Evolutionary conservation across 352 stramenopile genomes (phyloP), one percentile per base, ranked within the genome.

Genomic region (Globisporangium ultimum): DNA sequence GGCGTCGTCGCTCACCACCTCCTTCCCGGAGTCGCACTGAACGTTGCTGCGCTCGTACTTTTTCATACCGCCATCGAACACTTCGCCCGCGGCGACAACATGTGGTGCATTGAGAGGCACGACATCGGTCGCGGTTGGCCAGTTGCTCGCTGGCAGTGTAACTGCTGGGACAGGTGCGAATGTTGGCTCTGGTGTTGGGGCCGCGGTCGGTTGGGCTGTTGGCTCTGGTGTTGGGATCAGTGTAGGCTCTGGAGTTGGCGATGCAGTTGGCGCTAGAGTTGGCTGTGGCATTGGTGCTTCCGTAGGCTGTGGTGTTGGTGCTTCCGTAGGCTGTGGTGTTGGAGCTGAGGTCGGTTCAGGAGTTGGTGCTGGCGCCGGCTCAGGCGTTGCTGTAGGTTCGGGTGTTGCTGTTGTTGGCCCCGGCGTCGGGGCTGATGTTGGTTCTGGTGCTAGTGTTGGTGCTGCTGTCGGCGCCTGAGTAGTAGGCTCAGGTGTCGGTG

Each of bases 51-150:
- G 77, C 46, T 85, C 75, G 60, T 66, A 89, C 7, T 63, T 76
- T 49, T 87, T 84, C 71, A 87, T 84, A 11, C 65, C 78, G 5
- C 80, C 77, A 38, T 89, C 68, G 48, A 88, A 89, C 4, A 75
- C 69, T 28, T 72, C 58, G 15, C 66, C 63, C 7, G 64, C 48
- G 12, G 68, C 34, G 51, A 78, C 41, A 60, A 76, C 24, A 14
- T 74, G 43, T 13, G 67, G 22, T 18, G 75, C 47, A 10, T 55
- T 65, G 34, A 84, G 62, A 14, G 60, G 58, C 20, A 83, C 77
- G 9, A 67, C 76, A 6, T 70, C 77, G 2, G 51, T 69, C 0
- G 73, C 74, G 1, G 57, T 68, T 11, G 80, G 80, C 80, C 80
- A 89, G 49, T 83, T 76, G 40, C 55, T 47, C 12, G 53, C 38